Evolutionary conservation across 306 rosid species (phyloP).

Genomic region (Dryas octopetala): DNA sequence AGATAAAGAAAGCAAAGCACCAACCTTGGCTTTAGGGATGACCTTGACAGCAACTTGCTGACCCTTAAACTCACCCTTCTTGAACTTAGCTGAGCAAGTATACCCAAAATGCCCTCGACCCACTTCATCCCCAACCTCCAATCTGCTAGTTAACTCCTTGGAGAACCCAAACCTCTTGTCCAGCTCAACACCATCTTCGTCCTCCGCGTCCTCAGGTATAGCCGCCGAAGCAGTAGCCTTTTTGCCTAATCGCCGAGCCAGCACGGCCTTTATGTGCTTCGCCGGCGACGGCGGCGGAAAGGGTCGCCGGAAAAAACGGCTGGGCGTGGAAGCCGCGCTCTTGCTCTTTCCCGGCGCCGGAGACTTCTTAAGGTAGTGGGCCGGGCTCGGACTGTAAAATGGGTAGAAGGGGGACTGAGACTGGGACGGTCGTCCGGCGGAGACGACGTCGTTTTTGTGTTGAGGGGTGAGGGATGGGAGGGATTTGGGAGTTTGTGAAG

Average conservation of each 20-base stretch:
- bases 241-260: slow-evolving; percentile 78
- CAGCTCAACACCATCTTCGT: slow-evolving; percentile 58
- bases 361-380: slow-evolving; percentile 60
- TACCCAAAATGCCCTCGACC: slow-evolving; percentile 99
- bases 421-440: slow-evolving; percentile 33
- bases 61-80: slow-evolving; percentile 91
- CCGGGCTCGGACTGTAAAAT: slow-evolving; percentile 92
- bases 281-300: slow-evolving; percentile 99
- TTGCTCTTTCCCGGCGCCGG: slow-evolving; percentile 49
- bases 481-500: slow-evolving; percentile 52
- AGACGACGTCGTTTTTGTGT: slow-evolving; percentile 41
- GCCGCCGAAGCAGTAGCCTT: slow-evolving; percentile 51
- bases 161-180: slow-evolving; percentile 98
- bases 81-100: slow-evolving; percentile 93
- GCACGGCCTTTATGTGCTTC: slow-evolving; percentile 76
- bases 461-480: slow-evolving; percentile 35
- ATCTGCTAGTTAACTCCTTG: slow-evolving; percentile 67
- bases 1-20: slow-evolving; percentile 16
- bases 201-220: slow-evolving; percentile 81
- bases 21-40: slow-evolving; percentile 89
- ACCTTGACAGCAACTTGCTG: slow-evolving; percentile 92
- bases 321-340: slow-evolving; percentile 80
- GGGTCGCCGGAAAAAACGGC: slow-evolving; percentile 79
- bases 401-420: slow-evolving; percentile 77
- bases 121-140: slow-evolving; percentile 91